Evolutionary conservation across 2,329 filamentous ascomycete genomes (phyloP), one percentile per base, ranked within the genome.

Genomic region (Rutstroemia sydowiana): DNA sequence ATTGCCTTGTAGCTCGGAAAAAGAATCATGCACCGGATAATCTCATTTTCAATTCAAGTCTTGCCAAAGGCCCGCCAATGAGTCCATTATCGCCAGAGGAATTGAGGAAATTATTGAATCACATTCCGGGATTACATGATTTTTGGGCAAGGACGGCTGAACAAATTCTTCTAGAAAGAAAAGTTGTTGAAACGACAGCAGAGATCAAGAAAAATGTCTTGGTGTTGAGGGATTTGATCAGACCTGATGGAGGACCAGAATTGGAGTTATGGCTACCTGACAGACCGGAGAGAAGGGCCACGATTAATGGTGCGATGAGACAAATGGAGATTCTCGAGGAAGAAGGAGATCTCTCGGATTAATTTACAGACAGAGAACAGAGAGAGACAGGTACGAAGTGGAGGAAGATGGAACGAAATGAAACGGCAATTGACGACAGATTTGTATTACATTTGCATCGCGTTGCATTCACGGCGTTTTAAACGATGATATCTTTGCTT

Each of bases 61-160:
- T 84, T 30, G 70, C 79, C 2, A 74, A 74, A 13, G 81, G 79
- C n/a, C 79, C 78, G 64, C 81, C 81, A 2, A 85, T 84, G 81
- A 71, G 73, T 0, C 70, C 75, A 2, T 66, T 83, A 8, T 64
- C 71, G 13, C 70, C 68, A 34, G 76, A 82, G 3, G 69, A 80
- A 45, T 68, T 78, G 2, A 72, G 72, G 42, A 60, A 70, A 2
- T 56, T 85, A 2, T 63, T 84, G 1, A 63, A 71, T 1, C 80
- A 84, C 56, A 68, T 84, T 11, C 81, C 79, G 0, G 68, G 72
- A 5, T 62, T 85, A 26, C 77, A 81, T 54, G 73, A 81, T 45
- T 77, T 85, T 34, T 85, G 81, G 81, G 66, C 76, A n/a, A 70
- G 74, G 20, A 83, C 81, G 0, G 81, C 81, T 16, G 81, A 85